Evolutionary conservation across 805 yeast species (phyloP).

Genomic region (Starmerella stellata): DNA sequence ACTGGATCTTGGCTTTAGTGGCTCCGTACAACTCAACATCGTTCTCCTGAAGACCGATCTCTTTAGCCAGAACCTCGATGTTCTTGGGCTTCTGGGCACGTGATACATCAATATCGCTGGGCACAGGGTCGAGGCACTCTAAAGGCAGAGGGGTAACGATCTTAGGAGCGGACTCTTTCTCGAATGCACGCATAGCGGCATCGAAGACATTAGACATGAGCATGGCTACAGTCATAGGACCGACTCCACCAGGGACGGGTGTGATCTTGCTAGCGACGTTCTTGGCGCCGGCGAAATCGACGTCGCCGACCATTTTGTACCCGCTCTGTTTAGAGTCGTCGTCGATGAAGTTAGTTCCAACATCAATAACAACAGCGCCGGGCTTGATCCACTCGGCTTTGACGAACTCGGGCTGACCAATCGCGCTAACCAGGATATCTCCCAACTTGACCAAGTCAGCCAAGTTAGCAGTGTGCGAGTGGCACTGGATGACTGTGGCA

Average conservation of each 20-base stretch:
- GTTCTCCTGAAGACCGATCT: slow-evolving; percentile 55
- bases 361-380: slow-evolving; percentile 78
- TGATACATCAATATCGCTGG: slow-evolving; percentile 79
- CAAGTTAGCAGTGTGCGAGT: slow-evolving; percentile 50
- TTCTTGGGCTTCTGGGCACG: slow-evolving; percentile 77
- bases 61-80: slow-evolving; percentile 55
- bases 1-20: slow-evolving; percentile 72
- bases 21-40: slow-evolving; percentile 82
- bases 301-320: slow-evolving; percentile 81
- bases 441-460: slow-evolving; percentile 44
- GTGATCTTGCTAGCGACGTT: slow-evolving; percentile 54
- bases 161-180: slow-evolving; percentile 27
- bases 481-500: slow-evolving; percentile 73
- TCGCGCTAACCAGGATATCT: slow-evolving; percentile 81
- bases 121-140: slow-evolving; percentile 47
- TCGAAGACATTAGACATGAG: slow-evolving; percentile 62
- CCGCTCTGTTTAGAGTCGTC: slow-evolving; percentile 65
- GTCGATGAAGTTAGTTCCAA: slow-evolving; percentile 78
- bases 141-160: slow-evolving; percentile 40
- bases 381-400: slow-evolving; percentile 76
- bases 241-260: slow-evolving; percentile 98
- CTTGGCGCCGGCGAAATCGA: slow-evolving; percentile 55
- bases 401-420: slow-evolving; percentile 70
- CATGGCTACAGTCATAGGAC: slow-evolving; percentile 99
- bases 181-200: slow-evolving; percentile 43